A percentile compares a stretch with the other conserved stretches of the same genome.
Conservation (phyloP, 2,329 filamentous ascomycete species). For the Colletotrichum gigasporum region DNA sequence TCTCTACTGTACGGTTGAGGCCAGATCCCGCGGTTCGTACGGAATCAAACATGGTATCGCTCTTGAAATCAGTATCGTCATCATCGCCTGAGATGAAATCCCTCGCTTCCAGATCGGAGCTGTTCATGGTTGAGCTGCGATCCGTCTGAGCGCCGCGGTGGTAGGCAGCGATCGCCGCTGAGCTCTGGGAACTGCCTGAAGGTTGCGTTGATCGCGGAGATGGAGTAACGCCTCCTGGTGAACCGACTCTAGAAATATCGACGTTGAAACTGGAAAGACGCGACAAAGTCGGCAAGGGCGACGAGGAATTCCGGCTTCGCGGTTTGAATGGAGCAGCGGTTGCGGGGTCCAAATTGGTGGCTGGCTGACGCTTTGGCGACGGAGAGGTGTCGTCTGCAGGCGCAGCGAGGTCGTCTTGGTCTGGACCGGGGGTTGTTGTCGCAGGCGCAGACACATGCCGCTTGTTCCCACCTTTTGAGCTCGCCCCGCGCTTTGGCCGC, state of each 20-base stretch:
- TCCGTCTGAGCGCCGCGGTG: constrained; percentile 51
- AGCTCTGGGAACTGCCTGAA: constrained; percentile 52
- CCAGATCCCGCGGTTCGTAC: constrained; percentile 76
- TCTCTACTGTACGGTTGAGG: constrained; percentile 72
- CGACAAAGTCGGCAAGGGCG: constrained; percentile 65
- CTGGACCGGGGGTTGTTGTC: constrained; percentile 41
- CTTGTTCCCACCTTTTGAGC: constrained; percentile 52
- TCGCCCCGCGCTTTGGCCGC: constrained; percentile 60
- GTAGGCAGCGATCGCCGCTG: constrained; percentile 54
- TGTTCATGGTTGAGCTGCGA: constrained; percentile 71
- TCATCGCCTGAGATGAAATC: constrained; percentile 76
- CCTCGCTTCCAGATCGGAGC: constrained; percentile 74
- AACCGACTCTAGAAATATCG: constrained; percentile 59
- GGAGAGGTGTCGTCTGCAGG: constrained; percentile 31
- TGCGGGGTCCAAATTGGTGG: constrained; percentile 38
- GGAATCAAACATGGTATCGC: constrained; percentile 81
- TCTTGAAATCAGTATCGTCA: constrained; percentile 81
- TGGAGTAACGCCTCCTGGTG: constrained; percentile 50
- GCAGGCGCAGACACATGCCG: constrained; percentile 65
- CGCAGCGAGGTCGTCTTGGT: constrained; percentile 36
- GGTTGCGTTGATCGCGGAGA: constrained; percentile 51
- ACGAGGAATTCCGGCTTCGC: constrained; percentile 58
- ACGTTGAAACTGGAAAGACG: constrained; percentile 64
- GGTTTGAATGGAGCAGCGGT: constrained; percentile 40
- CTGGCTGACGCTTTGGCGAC: constrained; percentile 40